Conservation (phyloP, 177 flowering plant species). For the Telopea speciosissima region DNA sequence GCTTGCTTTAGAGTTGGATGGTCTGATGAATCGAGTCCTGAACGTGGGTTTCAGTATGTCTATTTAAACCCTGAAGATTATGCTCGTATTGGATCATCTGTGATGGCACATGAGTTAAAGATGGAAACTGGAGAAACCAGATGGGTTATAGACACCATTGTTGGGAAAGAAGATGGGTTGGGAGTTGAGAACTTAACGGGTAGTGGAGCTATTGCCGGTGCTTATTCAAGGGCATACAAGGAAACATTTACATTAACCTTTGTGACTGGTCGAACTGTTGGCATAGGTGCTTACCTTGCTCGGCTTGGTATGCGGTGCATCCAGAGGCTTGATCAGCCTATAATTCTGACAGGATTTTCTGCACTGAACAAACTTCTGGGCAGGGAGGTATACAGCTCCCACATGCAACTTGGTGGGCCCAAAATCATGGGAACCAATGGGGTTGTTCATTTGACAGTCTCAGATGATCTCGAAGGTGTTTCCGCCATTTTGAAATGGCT, state of each 20-base stretch:
- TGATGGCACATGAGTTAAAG: conserved; percentile 80
- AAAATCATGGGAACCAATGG: conserved; percentile 99
- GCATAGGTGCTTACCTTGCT: conserved; percentile 99
- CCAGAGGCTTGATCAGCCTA: conserved; percentile 98
- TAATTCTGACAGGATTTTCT: conserved; percentile 94
- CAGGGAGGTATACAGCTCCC: conserved; percentile 98
- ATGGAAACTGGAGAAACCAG: conserved; percentile 71
- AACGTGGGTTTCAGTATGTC: conserved; percentile 90
- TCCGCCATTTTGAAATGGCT: conserved; percentile 92
- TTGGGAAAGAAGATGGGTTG: conserved; percentile 92
- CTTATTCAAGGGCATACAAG: conserved; percentile 87
- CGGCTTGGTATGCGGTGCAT: conserved; percentile 99
- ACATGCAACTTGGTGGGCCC: conserved; percentile 99
- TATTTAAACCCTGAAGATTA: conserved; percentile 84
- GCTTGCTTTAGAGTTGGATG: conserved; percentile 90
- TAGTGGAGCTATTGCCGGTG: conserved; percentile 98
- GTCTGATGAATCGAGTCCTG: conserved; percentile 88
- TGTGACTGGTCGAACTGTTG: conserved; percentile 98
- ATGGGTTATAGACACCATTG: conserved; percentile 94
- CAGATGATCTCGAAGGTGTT: conserved; percentile 96
- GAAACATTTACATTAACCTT: conserved; percentile 96
- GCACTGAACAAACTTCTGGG: conserved; percentile 98
- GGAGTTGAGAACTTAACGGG: conserved; percentile 96
- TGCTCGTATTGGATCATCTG: conserved; percentile 59
- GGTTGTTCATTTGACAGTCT: conserved; percentile 92